Percentiles rank a stretch among this genome's conserved stretches.
Evolutionary conservation across 495 filamentous ascomycete species (phyloP).

Genomic region (Penicillium psychrofluorescens): DNA sequence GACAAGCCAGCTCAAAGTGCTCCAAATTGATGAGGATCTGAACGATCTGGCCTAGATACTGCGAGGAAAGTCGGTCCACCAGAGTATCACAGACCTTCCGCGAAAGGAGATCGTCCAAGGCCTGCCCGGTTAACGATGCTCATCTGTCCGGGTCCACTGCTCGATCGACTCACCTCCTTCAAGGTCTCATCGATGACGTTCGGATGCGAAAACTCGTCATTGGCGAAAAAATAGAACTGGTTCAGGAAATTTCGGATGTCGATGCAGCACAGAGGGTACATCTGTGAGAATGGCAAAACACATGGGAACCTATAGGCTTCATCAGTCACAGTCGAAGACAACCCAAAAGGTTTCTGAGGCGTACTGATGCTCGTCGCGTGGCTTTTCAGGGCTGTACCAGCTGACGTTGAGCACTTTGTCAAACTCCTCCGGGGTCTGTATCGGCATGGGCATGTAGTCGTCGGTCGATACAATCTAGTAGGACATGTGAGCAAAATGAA

Average conservation of each 20-base stretch:
- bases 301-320: slow-evolving; percentile 63
- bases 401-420: slow-evolving; percentile 89
- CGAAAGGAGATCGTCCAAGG: slow-evolving; percentile 84
- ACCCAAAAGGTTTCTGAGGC: slow-evolving; percentile 13
- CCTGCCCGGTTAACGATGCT: slow-evolving; percentile 28
- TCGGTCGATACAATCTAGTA: slow-evolving; percentile 83
- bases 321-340: slow-evolving; percentile 5
- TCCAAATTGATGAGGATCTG: slow-evolving; percentile 97
- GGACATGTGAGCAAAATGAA: slow-evolving; percentile 6
- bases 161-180: slow-evolving; percentile 48
- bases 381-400: slow-evolving; percentile 82
- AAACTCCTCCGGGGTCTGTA: slow-evolving; percentile 82
- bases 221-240: slow-evolving; percentile 92
- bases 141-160: not conserved
- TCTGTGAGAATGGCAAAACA: slow-evolving; percentile 93
- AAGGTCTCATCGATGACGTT: slow-evolving; percentile 84
- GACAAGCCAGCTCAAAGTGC: slow-evolving; percentile 90
- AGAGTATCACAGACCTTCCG: slow-evolving; percentile 84
- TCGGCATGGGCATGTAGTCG: slow-evolving; percentile 99
- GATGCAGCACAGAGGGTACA: slow-evolving; percentile 98
- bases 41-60: slow-evolving; percentile 95
- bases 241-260: slow-evolving; percentile 95
- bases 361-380: slow-evolving; percentile 67
- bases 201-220: slow-evolving; percentile 85
- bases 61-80: slow-evolving; percentile 79